These are phyloP conservation scores for Camellia japonica DNA, from an alignment of 148 eudicot genomes.

Conservation along the genomic window DNA sequence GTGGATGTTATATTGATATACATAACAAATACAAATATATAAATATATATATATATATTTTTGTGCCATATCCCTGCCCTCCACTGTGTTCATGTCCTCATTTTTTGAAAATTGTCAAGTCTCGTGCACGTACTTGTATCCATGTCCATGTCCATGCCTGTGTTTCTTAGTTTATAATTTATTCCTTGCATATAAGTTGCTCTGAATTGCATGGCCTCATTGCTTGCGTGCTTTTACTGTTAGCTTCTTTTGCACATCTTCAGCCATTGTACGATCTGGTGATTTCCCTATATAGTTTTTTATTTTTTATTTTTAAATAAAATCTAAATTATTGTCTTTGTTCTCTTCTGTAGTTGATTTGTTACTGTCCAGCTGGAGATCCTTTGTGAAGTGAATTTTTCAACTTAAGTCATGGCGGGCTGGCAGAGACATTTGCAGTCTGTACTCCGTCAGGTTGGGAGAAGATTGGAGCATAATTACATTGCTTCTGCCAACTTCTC, in stretches of 20 bases:
- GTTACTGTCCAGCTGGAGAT: neutral
- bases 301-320: too few species aligned
- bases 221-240: neutral
- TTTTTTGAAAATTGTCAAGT: too few species aligned
- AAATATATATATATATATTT: too few species aligned
- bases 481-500: slow-evolving; percentile 26
- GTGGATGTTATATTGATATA: too few species aligned
- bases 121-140: too few species aligned
- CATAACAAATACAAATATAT: too few species aligned
- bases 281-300: neutral
- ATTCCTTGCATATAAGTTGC: neutral
- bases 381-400: slow-evolving; percentile 8
- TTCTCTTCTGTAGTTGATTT: slow-evolving; percentile 12
- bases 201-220: neutral
- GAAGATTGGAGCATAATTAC: slow-evolving; percentile 42
- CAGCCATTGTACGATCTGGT: neutral
- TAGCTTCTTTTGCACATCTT: neutral
- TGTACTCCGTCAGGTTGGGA: slow-evolving; percentile 45
- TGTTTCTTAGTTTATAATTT: too few species aligned
- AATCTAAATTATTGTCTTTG: neutral
- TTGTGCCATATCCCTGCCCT: too few species aligned
- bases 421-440: slow-evolving; percentile 66
- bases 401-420: slow-evolving; percentile 43
- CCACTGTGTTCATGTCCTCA: too few species aligned
- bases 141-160: too few species aligned